Evolutionary conservation across 2,329 filamentous ascomycete species (phyloP), one percentile per base, ranked within the genome.

Genomic region (Phyllosticta citriasiana): DNA sequence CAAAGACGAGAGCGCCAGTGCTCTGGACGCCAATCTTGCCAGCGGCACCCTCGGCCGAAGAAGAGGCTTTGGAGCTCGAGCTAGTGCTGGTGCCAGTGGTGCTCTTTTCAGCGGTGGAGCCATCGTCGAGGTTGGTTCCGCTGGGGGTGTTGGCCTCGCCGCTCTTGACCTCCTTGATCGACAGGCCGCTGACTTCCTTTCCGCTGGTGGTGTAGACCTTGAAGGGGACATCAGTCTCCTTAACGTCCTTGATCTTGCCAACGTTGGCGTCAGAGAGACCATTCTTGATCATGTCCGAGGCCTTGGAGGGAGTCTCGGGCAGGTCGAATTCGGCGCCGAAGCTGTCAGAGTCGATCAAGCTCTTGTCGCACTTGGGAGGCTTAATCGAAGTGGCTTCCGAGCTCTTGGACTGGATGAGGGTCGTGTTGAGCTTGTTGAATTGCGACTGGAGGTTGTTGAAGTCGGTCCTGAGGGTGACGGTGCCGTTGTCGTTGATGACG

Each of bases 401-500:
- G 72, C 88, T 84, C 66, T 82, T 76, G 57, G 80, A 78, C 75
- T 90, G 81, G 61, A 97, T 80, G 16, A 80, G 74, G 59, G 78
- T 80, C 72, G 90, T 83, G 76, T 96, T 83, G 60, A 97, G 78
- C 71, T 87, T 86, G 72, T 81, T 80, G 77, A 88, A 91, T 78
- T 94, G 88, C 40, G 75, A 76, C 76, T 87, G 84, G 63, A 97
- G 84, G 65, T 88, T 87, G 71, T 88, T 83, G 66, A 73, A 82
- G 67, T 82, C 80, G 30, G 64, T 62, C 27, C 75, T 73, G 19
- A 81, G 73, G 10, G 72, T 68, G 27, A 76, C 67, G 14, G 75
- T 76, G 62, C 72, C 72, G 63, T 82, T 76, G 62, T 67, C 65
- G 64, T 78, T 73, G 63, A 79, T 70, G 35, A 72, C 64, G 10